Conservation (phyloP, 139 green algal genomes). For the Asterochloris erici region DNA sequence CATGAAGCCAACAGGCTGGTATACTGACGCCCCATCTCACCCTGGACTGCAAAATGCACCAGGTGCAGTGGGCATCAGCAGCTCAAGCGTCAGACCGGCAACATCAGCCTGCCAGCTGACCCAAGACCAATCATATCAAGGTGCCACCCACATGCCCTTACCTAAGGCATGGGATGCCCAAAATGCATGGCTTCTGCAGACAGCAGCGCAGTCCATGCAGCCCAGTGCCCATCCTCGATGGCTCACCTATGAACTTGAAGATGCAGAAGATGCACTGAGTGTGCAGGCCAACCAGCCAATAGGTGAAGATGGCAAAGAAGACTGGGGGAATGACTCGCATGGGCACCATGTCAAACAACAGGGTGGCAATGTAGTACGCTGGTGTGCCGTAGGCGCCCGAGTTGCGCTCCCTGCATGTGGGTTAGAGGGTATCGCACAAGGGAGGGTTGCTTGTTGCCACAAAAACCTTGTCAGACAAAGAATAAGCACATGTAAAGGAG, state of each 20-base stretch:
- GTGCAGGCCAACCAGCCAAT: slow-evolving; percentile 60
- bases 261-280: slow-evolving; percentile 47
- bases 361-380: slow-evolving; percentile 51
- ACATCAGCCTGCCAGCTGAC: too few relatives aligned
- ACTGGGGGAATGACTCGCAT: slow-evolving; percentile 60
- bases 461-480: too few relatives aligned
- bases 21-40: too few relatives aligned
- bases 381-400: slow-evolving; percentile 39
- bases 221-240: background rate
- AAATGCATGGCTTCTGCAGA: background rate
- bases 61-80: too few relatives aligned
- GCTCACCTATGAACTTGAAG: slow-evolving; percentile 43
- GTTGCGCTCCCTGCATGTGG: slow-evolving; percentile 27
- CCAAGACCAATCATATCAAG: too few relatives aligned
- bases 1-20: too few relatives aligned
- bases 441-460: too few relatives aligned
- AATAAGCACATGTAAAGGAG: too few relatives aligned
- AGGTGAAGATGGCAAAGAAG: slow-evolving; percentile 70
- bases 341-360: slow-evolving; percentile 68
- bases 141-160: too few relatives aligned
- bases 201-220: background rate
- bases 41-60: too few relatives aligned
- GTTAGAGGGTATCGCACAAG: background rate
- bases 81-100: too few relatives aligned
- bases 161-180: background rate